Evolutionary conservation across 768 basidiomycete genomes (phyloP), one percentile per base, ranked within the genome.

Genomic region (Paxillus ammoniavirescens): DNA sequence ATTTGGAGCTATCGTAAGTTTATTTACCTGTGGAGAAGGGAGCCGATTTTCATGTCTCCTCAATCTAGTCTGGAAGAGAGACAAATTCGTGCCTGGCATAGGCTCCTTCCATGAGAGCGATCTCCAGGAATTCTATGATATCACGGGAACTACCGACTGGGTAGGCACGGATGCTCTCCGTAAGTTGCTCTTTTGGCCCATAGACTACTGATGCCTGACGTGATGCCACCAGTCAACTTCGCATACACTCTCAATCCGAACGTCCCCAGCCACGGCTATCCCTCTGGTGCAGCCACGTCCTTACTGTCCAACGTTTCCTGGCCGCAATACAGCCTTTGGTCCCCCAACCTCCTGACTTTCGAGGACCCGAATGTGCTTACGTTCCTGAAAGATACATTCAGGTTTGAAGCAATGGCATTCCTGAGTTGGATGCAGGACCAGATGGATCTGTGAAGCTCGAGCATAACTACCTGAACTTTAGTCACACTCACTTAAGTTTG

Each of bases 41-140:
- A 30, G 3, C 17, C 23, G 13, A 35, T 37, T 42, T 42, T 9
- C 9, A 33, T 33, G 35, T n/a, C 5, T 12, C 33, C 9, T 43
- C 8, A 9, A 31, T 45, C 6, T 6, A 62, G 56, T 58, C 35
- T 61, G 53, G 53, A 62, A 61, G 55, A 35, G 60, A 26, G 23
- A 57, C 21, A 60, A 60, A 42, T 54, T 17, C 23, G 45, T 58
- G 12, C 53, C 56, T 0, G 59, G 47, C 6, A 9, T 62, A 21
- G 56, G 59, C 6, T 62, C 56, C n/a, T 61, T 62, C 52, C 61
- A 62, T 33, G 50, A 31, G 35, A 62, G 52, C 15, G 61, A 61
- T 8, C 53, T 62, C 4, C 54, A 56, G 17, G 56, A 54, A 14
- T 62, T 53, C n/a, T 61, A 52, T 17, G 21, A 58, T 15, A 8